Conservation (phyloP, 1,139 yeast species). For the Yamadazyma taylorii region DNA sequence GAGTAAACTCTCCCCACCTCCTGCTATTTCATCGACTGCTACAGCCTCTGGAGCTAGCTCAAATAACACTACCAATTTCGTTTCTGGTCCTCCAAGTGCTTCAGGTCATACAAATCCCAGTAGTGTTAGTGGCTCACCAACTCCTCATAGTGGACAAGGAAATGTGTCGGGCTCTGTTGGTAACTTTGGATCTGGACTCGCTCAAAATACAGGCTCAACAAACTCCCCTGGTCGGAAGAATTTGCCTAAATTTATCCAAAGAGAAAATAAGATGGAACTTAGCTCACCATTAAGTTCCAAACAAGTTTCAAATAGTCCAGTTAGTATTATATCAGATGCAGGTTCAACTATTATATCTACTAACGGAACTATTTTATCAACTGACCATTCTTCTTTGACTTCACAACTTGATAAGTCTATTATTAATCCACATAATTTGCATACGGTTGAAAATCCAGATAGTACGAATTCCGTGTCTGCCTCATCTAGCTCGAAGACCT, state of each 20-base stretch:
- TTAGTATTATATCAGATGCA: constrained; percentile 28
- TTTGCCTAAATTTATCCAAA: constrained; percentile 6
- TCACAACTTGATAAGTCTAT: constrained; percentile 18
- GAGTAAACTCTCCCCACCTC: constrained; percentile 16
- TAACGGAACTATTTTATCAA: constrained; percentile 31
- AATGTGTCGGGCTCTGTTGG: not conserved
- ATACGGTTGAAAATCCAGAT: not conserved
- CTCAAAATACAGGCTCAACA: not conserved
- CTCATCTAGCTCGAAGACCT: not conserved
- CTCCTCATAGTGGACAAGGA: not conserved
- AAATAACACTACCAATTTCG: not conserved
- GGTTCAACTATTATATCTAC: constrained; percentile 32
- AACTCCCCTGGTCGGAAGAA: constrained; percentile 3
- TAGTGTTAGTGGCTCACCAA: not conserved
- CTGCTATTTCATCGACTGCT: constrained; percentile 8
- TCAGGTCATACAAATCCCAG: not conserved
- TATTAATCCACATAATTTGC: not conserved
- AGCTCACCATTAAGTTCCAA: constrained; percentile 11
- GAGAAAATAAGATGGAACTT: constrained; percentile 10
- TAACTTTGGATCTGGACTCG: not conserved
- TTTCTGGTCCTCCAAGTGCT: not conserved
- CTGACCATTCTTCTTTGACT: constrained; percentile 32
- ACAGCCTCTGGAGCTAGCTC: not conserved
- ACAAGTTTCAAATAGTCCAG: constrained; percentile 26
- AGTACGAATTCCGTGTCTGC: not conserved